Conservation (phyloP, 2,329 filamentous ascomycete species). For the Xylaria sp. region DNA sequence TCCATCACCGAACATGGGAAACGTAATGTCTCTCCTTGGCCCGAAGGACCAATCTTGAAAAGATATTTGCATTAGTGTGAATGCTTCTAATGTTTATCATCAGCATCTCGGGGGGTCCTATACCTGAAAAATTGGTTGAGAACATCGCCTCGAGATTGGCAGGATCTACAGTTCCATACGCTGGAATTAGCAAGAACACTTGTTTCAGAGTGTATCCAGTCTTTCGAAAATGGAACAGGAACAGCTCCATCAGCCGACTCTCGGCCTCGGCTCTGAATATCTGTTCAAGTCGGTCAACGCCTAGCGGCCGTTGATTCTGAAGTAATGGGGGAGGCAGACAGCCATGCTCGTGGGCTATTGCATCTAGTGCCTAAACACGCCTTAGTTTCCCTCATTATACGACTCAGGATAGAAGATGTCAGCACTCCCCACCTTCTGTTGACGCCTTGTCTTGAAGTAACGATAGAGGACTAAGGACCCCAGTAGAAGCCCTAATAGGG, state of each 20-base stretch:
- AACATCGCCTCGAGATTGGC: slow-evolving; percentile 41
- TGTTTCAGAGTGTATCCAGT: slow-evolving; percentile 38
- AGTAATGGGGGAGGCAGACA: slow-evolving; percentile 33
- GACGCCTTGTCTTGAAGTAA: slow-evolving; percentile 19
- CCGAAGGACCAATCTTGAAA: slow-evolving; percentile 43
- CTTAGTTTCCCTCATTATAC: background rate
- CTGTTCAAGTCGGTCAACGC: slow-evolving; percentile 36
- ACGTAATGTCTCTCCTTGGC: slow-evolving; percentile 42
- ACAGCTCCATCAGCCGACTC: slow-evolving; percentile 35
- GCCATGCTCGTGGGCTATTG: slow-evolving; percentile 32
- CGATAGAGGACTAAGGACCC: slow-evolving; percentile 10
- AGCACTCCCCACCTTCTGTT: slow-evolving; percentile 19
- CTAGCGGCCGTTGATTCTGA: slow-evolving; percentile 34
- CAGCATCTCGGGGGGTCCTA: background rate
- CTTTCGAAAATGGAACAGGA: slow-evolving; percentile 36
- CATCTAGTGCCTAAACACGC: slow-evolving; percentile 21
- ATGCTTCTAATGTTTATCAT: background rate
- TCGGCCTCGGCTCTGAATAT: slow-evolving; percentile 36
- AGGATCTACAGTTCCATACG: slow-evolving; percentile 41
- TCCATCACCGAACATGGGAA: slow-evolving; percentile 50
- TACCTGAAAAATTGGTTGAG: slow-evolving; percentile 39
- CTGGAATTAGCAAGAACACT: slow-evolving; percentile 32
- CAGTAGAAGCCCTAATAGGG: slow-evolving; percentile 8
- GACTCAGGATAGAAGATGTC: background rate
- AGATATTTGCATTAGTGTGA: slow-evolving; percentile 1